Evolutionary conservation across 345 rosid genomes (phyloP), one percentile per base, ranked within the genome.

Genomic region (Geranium rotundifolium): DNA sequence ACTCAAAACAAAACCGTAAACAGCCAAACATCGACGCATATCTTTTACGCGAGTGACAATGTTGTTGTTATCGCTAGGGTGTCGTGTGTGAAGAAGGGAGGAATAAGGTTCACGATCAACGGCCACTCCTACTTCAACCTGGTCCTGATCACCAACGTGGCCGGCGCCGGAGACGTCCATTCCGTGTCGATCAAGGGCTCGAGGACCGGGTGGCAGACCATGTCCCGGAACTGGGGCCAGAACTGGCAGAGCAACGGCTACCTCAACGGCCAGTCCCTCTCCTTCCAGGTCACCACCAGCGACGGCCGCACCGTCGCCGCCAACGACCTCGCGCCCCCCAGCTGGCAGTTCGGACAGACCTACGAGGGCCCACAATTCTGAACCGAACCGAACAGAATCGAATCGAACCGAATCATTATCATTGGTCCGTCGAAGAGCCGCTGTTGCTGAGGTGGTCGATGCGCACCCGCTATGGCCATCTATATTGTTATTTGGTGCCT

Each of bases 221-320:
- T 87, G 95, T 82, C 95, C 1, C 78, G 95, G 17, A 87, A 87
- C 79, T 87, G 95, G 95, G 95, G 95, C 64, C 90, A 84, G 56
- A 87, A 87, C 78, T 87, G 93, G 93, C 93, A 86, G 63, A 84
- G 85, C 73, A 84, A 86, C 81, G 71, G 62, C 61, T 77, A 80
- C 66, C 78, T 87, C 31, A 85, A 84, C 50, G 95, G 95, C 10
- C 95, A 87, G 68, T 58, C 77, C 76, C 85, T 87, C 10, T 87
- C 95, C 54, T 87, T 87, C 62, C 79, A 84, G 81, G 82, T 87
- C 73, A 87, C 90, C 17, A 79, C 90, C 0, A 87, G 95, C 52
- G 88, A 87, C 59, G 95, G 95, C 41, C 82, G 74, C 2, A 79
- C 72, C 9, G 69, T 72, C 1, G 76, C 82, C 17, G 78, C 90